These are phyloP conservation scores for Benincasa hispida DNA, from an alignment of 306 rosid genomes.

Conservation along the genomic window DNA sequence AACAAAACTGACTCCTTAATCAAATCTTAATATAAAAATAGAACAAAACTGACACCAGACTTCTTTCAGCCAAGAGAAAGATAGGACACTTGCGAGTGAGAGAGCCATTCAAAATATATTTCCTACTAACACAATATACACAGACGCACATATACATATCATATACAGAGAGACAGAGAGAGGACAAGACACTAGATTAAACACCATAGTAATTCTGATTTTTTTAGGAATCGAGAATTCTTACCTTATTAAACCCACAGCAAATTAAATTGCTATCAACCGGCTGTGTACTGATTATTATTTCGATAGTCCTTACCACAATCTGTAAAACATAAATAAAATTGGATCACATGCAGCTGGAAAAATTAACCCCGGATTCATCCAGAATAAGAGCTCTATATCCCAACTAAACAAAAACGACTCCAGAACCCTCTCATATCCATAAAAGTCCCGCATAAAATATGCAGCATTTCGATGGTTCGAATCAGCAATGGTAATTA, in stretches of 20 bases:
- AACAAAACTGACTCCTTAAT: too few species aligned
- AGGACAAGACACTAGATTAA: background rate
- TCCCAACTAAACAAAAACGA: background rate
- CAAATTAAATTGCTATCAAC: constrained; percentile 37
- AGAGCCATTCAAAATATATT: background rate
- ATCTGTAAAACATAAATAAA: constrained; percentile 29
- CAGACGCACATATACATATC: background rate
- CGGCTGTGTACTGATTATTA: constrained; percentile 10
- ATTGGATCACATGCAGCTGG: background rate
- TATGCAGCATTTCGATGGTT: background rate
- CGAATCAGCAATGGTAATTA: background rate
- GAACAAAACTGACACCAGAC: background rate
- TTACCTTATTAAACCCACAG: constrained; percentile 40
- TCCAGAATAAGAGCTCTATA: background rate
- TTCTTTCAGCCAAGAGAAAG: background rate
- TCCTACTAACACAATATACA: background rate
- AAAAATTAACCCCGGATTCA: background rate
- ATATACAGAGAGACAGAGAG: background rate
- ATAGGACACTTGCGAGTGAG: background rate
- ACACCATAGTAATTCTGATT: background rate
- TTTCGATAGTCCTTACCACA: constrained; percentile 37
- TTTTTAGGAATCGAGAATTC: background rate
- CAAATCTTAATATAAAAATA: background rate
- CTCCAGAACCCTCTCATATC: background rate
- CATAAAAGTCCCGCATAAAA: background rate